Evolutionary conservation across 2,329 filamentous ascomycete species (phyloP), one percentile per base, ranked within the genome.

Genomic region (Sporothrix euskadiensis): DNA sequence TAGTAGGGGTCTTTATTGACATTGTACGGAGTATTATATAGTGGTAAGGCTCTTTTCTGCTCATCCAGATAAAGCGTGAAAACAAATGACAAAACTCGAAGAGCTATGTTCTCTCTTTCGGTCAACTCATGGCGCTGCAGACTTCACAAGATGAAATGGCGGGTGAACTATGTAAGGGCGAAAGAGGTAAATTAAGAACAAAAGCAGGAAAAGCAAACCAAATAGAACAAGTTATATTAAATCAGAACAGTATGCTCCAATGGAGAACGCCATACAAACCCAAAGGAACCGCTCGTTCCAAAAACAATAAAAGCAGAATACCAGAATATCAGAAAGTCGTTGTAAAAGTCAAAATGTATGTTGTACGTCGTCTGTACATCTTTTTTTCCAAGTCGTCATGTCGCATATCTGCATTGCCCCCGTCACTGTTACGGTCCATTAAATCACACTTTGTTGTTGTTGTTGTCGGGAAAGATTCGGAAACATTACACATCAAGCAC

Each of bases 261-360:
- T 14, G 19, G n/a, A 54, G 26, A 69, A 69, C 66, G 66, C 66
- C 66, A 56, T 69, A 69, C 66, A 41, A 65, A 47, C 61, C 39
- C 30, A 59, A 16, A n/a, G 26, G 65, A 73, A 57, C 47, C 22
- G 65, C 65, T 54, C 65, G 61, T 66, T 59, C 41, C 41, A 57
- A 54, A 49, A 49, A 26, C 26, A 26, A 26, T 26, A 26, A 16
- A 49, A 19, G 39, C 35, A 66, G 41, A 66, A 49, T 30, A 69
- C 22, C 61, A 65, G n/a, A 26, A 35, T 8, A 35, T 35, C 35
- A 35, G 8, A 35, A 35, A 35, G 26, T 44, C 56, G 56, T 59
- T 59, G 56, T 26, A 4, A 66, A 56, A 30, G 30, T 14, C 52
- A 9, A 56, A 56, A 30, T 8, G 52, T 49, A 49, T 49, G 44